phyloP scores from a whole-genome alignment of 176 grass and related monocot species.

The Oropetium thomaeum region DNA sequence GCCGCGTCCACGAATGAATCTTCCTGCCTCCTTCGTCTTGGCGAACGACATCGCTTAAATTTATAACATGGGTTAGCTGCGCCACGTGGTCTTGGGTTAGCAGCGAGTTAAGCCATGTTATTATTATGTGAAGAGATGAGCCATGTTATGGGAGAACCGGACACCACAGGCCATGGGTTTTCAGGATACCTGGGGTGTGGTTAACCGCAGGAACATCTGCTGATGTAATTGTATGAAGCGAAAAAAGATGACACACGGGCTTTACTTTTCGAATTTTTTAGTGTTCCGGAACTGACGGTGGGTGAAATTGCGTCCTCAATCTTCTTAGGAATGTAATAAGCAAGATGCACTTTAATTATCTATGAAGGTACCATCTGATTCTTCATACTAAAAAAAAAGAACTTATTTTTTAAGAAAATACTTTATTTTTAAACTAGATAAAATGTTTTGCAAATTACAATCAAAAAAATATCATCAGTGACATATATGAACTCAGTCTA shows the following conservation, averaged over 20 bases:
- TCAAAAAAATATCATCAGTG: too few relatives aligned
- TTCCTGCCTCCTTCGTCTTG: not conserved
- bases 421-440: too few relatives aligned
- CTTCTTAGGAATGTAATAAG: too few relatives aligned
- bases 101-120: too few relatives aligned
- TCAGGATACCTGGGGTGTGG: constrained; percentile 7
- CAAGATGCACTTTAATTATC: too few relatives aligned
- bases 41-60: not conserved
- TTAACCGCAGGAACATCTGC: not conserved
- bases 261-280: not conserved
- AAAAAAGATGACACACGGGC: not conserved
- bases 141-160: not conserved
- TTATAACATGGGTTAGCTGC: not conserved
- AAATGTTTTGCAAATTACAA: too few relatives aligned
- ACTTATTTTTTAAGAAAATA: too few relatives aligned
- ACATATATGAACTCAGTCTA: too few relatives aligned
- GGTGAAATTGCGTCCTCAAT: not conserved
- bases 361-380: too few relatives aligned
- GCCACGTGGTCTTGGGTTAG: not conserved
- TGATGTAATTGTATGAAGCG: not conserved
- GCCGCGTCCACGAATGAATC: not conserved
- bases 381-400: too few relatives aligned
- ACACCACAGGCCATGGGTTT: not conserved
- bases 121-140: too few relatives aligned
- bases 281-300: not conserved